Conservation (phyloP, 1,284 basidiomycete genomes). For the Puccinia sorghi region DNA sequence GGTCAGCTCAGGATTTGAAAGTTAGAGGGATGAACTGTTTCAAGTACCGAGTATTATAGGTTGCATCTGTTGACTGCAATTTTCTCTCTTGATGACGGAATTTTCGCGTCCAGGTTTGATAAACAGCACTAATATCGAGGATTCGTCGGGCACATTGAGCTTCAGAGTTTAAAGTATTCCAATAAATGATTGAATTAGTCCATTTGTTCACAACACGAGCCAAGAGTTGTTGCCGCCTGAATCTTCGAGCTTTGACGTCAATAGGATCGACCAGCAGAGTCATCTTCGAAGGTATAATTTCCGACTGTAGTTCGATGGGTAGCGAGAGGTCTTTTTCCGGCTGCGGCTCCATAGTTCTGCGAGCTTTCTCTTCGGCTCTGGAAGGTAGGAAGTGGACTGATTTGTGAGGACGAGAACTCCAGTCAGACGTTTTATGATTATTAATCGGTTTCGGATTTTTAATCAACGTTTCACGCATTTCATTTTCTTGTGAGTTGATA, state of each 20-base stretch:
- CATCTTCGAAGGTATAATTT: not conserved
- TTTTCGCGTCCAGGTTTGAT: conserved; percentile 35
- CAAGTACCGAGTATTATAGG: conserved; percentile 18
- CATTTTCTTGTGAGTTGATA: not conserved
- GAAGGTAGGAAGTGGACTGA: conserved; percentile 43
- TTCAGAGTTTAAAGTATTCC: conserved; percentile 8
- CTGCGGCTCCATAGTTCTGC: not conserved
- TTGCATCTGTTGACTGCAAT: not conserved
- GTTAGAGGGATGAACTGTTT: not conserved
- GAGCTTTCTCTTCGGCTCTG: not conserved
- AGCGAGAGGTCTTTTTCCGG: not conserved
- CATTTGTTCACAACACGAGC: conserved; percentile 14
- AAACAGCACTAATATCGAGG: conserved; percentile 27
- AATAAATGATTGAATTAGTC: conserved; percentile 32
- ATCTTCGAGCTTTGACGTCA: conserved; percentile 26
- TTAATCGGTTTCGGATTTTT: not conserved
- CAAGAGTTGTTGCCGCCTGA: conserved; percentile 8
- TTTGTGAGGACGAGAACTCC: not conserved
- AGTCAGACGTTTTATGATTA: not conserved
- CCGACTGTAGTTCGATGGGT: not conserved
- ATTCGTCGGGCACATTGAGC: conserved; percentile 15
- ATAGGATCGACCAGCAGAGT: conserved; percentile 20
- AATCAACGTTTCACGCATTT: not conserved
- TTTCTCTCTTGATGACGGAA: not conserved
- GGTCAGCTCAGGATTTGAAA: not conserved